Evolutionary conservation across 495 filamentous ascomycete genomes (phyloP).

Genomic region (Penicillium cinerascens): DNA sequence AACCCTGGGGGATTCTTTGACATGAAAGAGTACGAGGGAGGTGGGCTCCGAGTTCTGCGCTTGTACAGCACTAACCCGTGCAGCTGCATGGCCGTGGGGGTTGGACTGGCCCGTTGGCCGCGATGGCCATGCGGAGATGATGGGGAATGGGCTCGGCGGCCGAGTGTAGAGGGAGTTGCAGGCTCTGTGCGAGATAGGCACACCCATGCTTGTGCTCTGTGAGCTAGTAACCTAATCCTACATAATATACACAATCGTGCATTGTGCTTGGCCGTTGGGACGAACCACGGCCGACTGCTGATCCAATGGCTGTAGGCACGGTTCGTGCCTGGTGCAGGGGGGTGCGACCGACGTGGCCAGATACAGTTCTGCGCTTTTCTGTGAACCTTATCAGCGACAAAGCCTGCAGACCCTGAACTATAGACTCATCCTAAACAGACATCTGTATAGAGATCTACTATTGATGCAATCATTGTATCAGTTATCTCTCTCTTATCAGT

Average conservation of each 20-base stretch:
- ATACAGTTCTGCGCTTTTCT: not conserved
- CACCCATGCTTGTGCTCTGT: not conserved
- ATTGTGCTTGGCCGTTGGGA: not conserved
- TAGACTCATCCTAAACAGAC: not conserved
- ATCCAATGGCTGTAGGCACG: not conserved
- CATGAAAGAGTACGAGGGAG: not conserved
- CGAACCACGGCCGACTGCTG: not conserved
- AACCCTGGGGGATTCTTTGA: not conserved
- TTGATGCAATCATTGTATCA: no score
- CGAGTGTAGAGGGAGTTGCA: not conserved
- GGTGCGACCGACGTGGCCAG: not conserved
- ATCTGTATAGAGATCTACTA: no score
- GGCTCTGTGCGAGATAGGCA: not conserved
- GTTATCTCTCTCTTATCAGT: not conserved
- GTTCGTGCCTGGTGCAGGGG: not conserved
- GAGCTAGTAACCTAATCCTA: not conserved
- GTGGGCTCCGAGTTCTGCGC: not conserved
- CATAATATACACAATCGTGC: not conserved
- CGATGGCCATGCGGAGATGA: not conserved
- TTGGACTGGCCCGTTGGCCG: not conserved
- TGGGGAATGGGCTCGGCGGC: not conserved
- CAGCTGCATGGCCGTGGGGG: not conserved
- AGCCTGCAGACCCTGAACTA: not conserved
- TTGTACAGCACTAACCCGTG: no score
- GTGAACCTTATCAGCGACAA: not conserved